Base-by-base conservation (phyloP, 169 alveolate genomes). In the Plasmodium inui region DNA sequence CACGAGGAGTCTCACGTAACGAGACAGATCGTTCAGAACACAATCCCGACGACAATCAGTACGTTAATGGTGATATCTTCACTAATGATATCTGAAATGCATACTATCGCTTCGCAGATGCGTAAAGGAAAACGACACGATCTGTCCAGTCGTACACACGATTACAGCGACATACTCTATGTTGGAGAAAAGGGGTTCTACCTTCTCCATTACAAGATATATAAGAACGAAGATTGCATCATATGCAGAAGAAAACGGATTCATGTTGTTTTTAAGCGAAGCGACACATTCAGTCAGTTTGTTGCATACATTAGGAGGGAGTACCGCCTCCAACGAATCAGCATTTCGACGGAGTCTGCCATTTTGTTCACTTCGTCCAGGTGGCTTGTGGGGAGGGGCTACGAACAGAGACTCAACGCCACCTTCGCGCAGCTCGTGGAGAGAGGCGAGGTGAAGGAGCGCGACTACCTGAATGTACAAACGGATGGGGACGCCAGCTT, bases 111-210 rank as follows among this genome's bases (percentile, higher is more conserved):
- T 73, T 41, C 70, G n/a, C 17, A 50, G 12, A 55, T 17, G 37
- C 1, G 70, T 22, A 50, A 1, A 53, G 44, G 61, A 26, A 14
- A 41, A 1, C 17, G 19, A 50, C 32, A 55, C 8, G 53, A 19
- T 17, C 44, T 53, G 53, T 72, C 28, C 22, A 39, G 14, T 4
- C 28, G 70, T 3, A n/a, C n/a, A 53, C 17, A 46, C 22, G 26
- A 46, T 28, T 73, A 84, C 57, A 84, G 93, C 41, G 93, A 84
- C 57, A 73, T 84, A 55, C 61, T 84, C 50, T 84, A 84, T 44
- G 93, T 67, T 17, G 93, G 93, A 1, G 93, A 84, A 28, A 84
- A 44, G 28, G 93, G 93, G 19, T 34, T 84, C 34, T 84, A 84
- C 78, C 28, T 76, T 22, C 78, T 72, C 17, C 61, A 84, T 53